phyloP scores from a whole-genome alignment of 1,284 basidiomycete genomes.

The Austroboletus novae-zelandiae region DNA sequence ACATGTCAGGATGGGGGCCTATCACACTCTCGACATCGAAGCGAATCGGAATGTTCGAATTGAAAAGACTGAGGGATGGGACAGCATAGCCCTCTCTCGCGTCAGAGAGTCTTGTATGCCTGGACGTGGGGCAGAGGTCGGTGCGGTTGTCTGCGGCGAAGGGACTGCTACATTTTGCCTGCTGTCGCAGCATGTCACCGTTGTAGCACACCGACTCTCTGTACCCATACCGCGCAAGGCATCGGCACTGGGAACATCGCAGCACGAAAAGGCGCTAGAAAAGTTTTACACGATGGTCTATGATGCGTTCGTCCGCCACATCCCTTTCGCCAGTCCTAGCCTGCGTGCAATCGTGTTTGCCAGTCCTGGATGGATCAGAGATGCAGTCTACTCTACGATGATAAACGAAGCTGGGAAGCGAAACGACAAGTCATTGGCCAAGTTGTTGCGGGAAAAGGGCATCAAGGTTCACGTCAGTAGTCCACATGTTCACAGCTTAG shows the following conservation, averaged over 20 bases:
- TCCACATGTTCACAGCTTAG: constrained; percentile 93
- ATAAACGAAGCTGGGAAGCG: constrained; percentile 78
- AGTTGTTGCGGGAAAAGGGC: constrained; percentile 77
- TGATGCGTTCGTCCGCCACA: constrained; percentile 85
- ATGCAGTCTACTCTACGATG: constrained; percentile 86
- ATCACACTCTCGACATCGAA: constrained; percentile 95
- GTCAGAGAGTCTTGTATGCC: constrained; percentile 88
- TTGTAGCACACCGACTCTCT: constrained; percentile 89
- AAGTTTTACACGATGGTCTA: constrained; percentile 88
- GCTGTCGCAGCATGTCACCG: constrained; percentile 95
- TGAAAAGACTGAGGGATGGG: constrained; percentile 88
- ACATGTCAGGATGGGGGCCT: constrained; percentile 92
- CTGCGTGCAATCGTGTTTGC: constrained; percentile 94
- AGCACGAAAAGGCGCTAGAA: constrained; percentile 83
- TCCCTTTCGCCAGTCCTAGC: constrained; percentile 73
- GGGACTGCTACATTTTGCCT: constrained; percentile 93
- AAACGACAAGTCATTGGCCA: constrained; percentile 81
- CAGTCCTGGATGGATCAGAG: constrained; percentile 94
- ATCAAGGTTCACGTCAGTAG: constrained; percentile 91
- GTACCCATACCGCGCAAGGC: constrained; percentile 91
- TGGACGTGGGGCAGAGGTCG: constrained; percentile 94
- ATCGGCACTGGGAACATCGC: constrained; percentile 72
- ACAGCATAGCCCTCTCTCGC: constrained; percentile 80
- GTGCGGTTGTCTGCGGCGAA: constrained; percentile 95
- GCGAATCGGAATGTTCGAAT: constrained; percentile 90